phyloP scores from a whole-genome alignment of 2,329 filamentous ascomycete genomes.

The Aspergillus phoenicis region DNA sequence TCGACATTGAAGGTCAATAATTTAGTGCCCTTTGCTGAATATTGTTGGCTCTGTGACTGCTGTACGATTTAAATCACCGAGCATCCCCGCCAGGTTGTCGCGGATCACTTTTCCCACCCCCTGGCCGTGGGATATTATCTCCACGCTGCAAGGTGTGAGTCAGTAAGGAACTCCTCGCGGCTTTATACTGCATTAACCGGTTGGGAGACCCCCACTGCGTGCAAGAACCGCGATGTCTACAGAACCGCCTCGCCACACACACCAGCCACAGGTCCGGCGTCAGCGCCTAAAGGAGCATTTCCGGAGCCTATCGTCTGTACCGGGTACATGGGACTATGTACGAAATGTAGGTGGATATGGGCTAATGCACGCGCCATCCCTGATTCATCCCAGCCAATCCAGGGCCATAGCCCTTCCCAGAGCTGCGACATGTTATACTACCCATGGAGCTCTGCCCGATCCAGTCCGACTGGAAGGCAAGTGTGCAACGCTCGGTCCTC shows the following conservation, averaged over 20 bases:
- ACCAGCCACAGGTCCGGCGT: neutral
- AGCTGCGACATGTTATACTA: neutral
- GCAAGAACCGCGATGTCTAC: neutral
- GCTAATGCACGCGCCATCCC: constrained; percentile 6
- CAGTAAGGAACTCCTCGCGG: constrained; percentile 1
- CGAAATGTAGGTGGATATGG: constrained; percentile 4
- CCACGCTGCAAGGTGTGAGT: constrained; percentile 7
- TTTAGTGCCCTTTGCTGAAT: neutral
- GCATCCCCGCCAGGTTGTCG: neutral
- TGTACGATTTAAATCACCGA: constrained; percentile 5
- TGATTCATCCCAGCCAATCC: neutral
- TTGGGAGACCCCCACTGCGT: no score
- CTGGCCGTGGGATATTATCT: constrained; percentile 1
- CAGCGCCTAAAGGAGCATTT: neutral
- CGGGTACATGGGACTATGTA: constrained; percentile 6
- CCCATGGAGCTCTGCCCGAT: neutral
- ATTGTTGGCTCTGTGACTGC: neutral
- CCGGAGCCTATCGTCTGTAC: neutral
- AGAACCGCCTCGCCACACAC: neutral
- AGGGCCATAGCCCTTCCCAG: neutral
- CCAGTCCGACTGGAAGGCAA: neutral
- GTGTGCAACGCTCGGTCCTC: neutral
- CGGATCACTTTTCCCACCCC: neutral
- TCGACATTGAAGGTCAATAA: constrained; percentile 3
- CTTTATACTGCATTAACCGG: neutral